Percentiles rank a stretch among this genome's conserved stretches.
Evolutionary conservation across 371 early-diverging fungal genomes (phyloP).

Genomic region (Mortierella sp.): DNA sequence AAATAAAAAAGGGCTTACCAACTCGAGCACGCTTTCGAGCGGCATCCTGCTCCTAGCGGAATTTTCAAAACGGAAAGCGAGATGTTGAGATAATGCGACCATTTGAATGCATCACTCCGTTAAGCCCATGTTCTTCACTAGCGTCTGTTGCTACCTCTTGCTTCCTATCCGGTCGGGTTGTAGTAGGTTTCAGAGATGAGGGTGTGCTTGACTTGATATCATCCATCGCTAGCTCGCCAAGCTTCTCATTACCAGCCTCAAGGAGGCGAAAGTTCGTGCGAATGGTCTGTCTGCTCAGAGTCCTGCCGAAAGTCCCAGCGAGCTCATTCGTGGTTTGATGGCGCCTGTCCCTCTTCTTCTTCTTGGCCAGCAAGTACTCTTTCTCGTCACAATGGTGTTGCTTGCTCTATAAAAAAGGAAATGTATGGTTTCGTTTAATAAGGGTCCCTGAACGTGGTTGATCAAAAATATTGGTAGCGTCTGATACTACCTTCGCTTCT

Average conservation of each 20-base stretch:
- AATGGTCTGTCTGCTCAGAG: conserved; percentile 4
- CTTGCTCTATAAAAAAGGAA: not conserved
- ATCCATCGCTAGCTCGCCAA: not conserved
- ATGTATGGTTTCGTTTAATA: too few species aligned
- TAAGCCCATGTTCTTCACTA: not conserved
- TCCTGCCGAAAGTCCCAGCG: not conserved
- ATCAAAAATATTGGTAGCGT: too few species aligned
- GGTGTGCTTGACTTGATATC: not conserved
- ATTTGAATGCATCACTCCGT: too few species aligned
- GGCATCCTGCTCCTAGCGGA: not conserved
- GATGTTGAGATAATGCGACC: not conserved
- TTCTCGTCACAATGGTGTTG: not conserved
- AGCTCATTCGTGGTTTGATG: not conserved
- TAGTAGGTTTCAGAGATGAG: not conserved
- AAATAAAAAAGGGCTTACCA: not conserved
- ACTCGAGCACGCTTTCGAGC: not conserved
- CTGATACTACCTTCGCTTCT: not conserved
- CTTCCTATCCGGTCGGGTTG: not conserved
- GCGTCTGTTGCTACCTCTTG: not conserved
- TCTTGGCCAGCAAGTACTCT: not conserved
- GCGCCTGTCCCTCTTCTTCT: not conserved
- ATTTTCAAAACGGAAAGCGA: not conserved
- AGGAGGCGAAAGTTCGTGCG: not conserved
- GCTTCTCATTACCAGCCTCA: not conserved
- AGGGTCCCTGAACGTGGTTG: too few species aligned